phyloP scores from a whole-genome alignment of 2,329 filamentous ascomycete genomes.

The Colletotrichum sidae region DNA sequence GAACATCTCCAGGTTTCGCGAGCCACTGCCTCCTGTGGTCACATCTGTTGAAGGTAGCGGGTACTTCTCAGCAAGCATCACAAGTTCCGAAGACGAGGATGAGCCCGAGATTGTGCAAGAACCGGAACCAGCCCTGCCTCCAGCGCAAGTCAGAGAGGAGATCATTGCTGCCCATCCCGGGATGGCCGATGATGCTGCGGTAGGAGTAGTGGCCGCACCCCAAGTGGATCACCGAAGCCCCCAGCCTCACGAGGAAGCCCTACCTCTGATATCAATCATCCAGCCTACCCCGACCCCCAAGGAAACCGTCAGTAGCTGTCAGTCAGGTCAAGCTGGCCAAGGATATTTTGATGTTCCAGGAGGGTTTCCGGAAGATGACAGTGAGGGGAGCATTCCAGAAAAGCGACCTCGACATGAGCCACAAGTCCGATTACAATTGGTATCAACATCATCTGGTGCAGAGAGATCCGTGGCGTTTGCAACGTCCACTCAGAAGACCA shows the following conservation, averaged over 20 bases:
- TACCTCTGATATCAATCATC: constrained; percentile 59
- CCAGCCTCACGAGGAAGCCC: neutral
- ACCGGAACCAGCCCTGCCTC: constrained; percentile 21
- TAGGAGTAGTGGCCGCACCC: neutral
- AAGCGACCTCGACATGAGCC: no score
- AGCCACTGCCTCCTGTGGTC: constrained; percentile 78
- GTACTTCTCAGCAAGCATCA: constrained; percentile 70
- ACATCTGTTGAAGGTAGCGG: constrained; percentile 76
- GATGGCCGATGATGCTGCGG: neutral
- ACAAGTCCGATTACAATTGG: neutral
- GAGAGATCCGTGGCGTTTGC: constrained; percentile 10
- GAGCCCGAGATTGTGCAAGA: constrained; percentile 35
- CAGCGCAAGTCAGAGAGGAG: constrained; percentile 19
- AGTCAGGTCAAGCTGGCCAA: constrained; percentile 36
- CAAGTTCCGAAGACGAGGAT: constrained; percentile 54
- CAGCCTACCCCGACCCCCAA: constrained; percentile 55
- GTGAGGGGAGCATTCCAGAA: constrained; percentile 29
- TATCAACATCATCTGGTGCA: neutral
- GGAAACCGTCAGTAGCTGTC: constrained; percentile 22
- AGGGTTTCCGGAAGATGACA: constrained; percentile 63
- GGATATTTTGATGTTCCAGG: constrained; percentile 67
- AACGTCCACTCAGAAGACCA: constrained; percentile 3
- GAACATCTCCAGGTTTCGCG: constrained; percentile 67
- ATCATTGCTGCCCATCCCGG: constrained; percentile 23
- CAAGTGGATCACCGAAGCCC: no score